A percentile compares a stretch with the other conserved stretches of the same genome.
Conservation (phyloP, 2,329 filamentous ascomycete species). For the Colletotrichum sp. region DNA sequence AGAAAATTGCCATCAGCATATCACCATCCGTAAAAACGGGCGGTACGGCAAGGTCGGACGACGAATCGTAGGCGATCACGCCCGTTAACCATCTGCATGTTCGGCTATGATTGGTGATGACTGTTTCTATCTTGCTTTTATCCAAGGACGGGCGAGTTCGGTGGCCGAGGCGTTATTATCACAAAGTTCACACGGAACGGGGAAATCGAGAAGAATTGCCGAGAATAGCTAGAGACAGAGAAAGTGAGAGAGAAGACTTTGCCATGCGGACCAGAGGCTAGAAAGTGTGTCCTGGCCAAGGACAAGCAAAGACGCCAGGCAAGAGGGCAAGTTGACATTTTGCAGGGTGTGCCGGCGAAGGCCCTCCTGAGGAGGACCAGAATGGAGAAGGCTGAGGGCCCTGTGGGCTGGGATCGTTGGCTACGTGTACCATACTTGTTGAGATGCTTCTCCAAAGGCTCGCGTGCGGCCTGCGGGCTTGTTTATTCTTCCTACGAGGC, state of each 20-base stretch:
- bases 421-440: conserved; percentile 16
- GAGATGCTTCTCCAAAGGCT: background rate
- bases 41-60: conserved; percentile 41
- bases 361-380: background rate
- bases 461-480: background rate
- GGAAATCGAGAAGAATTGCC: conserved; percentile 15
- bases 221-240: conserved; percentile 1
- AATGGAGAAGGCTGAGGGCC: background rate
- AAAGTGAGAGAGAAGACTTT: background rate
- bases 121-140: conserved; percentile 14
- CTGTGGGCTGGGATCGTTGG: conserved; percentile 2
- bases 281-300: background rate
- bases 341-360: background rate
- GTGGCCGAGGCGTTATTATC: conserved; percentile 12
- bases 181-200: conserved; percentile 14
- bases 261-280: background rate
- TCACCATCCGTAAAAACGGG: conserved; percentile 50
- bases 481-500: background rate
- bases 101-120: conserved; percentile 10
- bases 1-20: conserved; percentile 65
- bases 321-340: conserved; percentile 5
- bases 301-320: background rate
- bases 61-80: conserved; percentile 37
- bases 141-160: conserved; percentile 11
- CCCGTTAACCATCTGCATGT: background rate